A percentile compares a stretch with the other conserved stretches of the same genome.
Evolutionary conservation across 2,329 filamentous ascomycete genomes (phyloP).

Genomic region (Ophiostoma australiae): DNA sequence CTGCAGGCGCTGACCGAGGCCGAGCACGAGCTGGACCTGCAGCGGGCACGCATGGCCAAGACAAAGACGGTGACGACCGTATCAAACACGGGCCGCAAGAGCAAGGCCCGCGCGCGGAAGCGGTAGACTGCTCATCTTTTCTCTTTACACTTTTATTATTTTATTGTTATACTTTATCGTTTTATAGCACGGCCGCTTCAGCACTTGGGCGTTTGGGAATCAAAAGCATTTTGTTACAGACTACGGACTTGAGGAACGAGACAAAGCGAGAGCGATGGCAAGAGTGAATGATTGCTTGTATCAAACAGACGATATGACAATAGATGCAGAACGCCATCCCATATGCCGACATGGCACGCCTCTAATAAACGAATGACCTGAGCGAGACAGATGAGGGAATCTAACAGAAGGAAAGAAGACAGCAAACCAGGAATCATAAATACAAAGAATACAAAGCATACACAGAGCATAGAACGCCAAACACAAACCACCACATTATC

Average conservation of each 20-base stretch:
- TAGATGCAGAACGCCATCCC: slow-evolving; percentile 2
- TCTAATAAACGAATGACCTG: slow-evolving; percentile 7
- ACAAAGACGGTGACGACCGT: slow-evolving; percentile 55
- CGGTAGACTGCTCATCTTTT: slow-evolving; percentile 37
- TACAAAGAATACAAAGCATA: not conserved
- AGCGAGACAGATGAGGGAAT: not conserved
- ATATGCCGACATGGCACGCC: not conserved
- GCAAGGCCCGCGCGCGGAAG: slow-evolving; percentile 60
- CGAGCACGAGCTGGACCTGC: slow-evolving; percentile 53
- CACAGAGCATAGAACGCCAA: not conserved
- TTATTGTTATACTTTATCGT: not conserved
- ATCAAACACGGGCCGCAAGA: slow-evolving; percentile 58
- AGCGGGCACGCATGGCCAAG: slow-evolving; percentile 61
- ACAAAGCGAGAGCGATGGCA: too few relatives aligned
- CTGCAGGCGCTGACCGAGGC: slow-evolving; percentile 37
- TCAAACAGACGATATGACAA: not conserved
- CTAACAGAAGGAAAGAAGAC: not conserved
- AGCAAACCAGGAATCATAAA: not conserved
- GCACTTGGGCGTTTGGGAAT: slow-evolving; percentile 14
- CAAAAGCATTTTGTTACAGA: slow-evolving; percentile 7
- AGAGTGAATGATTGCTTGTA: not conserved
- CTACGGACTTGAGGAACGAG: not conserved
- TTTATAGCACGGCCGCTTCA: slow-evolving; percentile 5
- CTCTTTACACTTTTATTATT: not conserved
- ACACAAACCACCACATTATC: not conserved